Base-by-base conservation (phyloP, 148 eudicot genomes). In the Rhododendron williamsianum region DNA sequence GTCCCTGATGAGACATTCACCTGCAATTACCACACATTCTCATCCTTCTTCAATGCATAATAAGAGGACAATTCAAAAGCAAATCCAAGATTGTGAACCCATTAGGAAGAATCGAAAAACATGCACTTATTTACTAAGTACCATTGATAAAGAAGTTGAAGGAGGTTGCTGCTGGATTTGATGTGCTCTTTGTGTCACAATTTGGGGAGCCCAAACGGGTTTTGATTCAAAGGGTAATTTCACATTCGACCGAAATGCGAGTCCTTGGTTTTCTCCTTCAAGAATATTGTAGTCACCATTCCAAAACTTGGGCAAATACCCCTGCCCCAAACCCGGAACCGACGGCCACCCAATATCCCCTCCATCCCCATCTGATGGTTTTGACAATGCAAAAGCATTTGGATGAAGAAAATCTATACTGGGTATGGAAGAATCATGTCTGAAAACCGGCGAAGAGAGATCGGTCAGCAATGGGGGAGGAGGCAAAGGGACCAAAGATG, bases 121-220 rank as follows among this genome's bases (percentile, higher is more conserved):
- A 3, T 15, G 80, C 30, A 73, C 65, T 51, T 13, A 33, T 71
- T 30, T 21, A 83, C 92, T 48, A 78, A 41, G 45, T 41, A 94
- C 98, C 96, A 90, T 85, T 76, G 89, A 84, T 51, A 90, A 86
- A 83, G 93, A 86, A 88, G 89, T 82, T 84, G 76, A 71, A 33
- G 48, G 78, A 38, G 89, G 83, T 72, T 65, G 90, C 58, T 88
- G 94, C 81, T 90, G 94, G 84, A 90, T 89, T 33, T 87, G 89
- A 16, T 82, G 89, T 65, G 88, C 79, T 86, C 91, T 93, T 79
- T 85, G 92, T 16, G 86, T 25, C 46, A 81, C 41, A 85, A 86
- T 84, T 11, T 87, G 86, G 60, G 89, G 78, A 77, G 89, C 84
- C 82, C 78, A 81, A 81, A 90, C 43, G 2, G 87, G 78, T 41